phyloP scores from a whole-genome alignment of 2,329 filamentous ascomycete genomes.

The Pseudogymnoascus sp. region DNA sequence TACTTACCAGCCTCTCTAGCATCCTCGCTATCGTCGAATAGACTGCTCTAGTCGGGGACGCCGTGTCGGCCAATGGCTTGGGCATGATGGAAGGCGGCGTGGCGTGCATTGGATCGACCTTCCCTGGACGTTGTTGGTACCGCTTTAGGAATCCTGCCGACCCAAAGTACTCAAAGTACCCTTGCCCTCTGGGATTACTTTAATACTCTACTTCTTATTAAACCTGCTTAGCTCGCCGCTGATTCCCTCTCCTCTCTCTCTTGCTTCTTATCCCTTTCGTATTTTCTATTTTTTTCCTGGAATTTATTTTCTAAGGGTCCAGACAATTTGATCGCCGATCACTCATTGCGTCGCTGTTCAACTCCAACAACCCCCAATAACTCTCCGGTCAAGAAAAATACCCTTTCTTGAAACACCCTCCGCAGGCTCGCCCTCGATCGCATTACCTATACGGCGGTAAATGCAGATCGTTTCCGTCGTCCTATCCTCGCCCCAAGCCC shows the following conservation, averaged over 20 bases:
- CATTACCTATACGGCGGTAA: neutral
- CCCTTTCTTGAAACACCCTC: neutral
- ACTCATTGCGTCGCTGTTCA: neutral
- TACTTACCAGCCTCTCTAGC: too few relatives aligned
- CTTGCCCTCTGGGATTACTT: neutral
- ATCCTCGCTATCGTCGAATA: too few relatives aligned
- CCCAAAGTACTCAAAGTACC: neutral
- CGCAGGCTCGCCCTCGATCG: neutral
- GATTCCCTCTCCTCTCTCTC: neutral
- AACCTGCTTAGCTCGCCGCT: neutral
- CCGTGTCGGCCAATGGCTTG: neutral
- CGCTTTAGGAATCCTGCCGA: neutral
- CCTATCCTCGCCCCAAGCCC: constrained; percentile 13
- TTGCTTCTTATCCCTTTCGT: neutral
- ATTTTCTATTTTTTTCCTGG: neutral
- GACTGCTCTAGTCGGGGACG: neutral
- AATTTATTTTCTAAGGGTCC: neutral
- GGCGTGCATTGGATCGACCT: constrained; percentile 1
- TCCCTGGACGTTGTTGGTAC: neutral
- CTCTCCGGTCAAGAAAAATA: neutral
- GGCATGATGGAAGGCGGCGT: neutral
- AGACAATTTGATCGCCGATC: neutral
- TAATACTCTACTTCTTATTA: constrained; percentile 1
- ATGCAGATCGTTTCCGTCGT: constrained; percentile 1
- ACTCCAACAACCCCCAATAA: neutral